A percentile compares a stretch with the other conserved stretches of the same genome.
These are phyloP conservation scores for Vigna unguiculata DNA, from an alignment of 306 rosid species.

Conservation along the genomic window DNA sequence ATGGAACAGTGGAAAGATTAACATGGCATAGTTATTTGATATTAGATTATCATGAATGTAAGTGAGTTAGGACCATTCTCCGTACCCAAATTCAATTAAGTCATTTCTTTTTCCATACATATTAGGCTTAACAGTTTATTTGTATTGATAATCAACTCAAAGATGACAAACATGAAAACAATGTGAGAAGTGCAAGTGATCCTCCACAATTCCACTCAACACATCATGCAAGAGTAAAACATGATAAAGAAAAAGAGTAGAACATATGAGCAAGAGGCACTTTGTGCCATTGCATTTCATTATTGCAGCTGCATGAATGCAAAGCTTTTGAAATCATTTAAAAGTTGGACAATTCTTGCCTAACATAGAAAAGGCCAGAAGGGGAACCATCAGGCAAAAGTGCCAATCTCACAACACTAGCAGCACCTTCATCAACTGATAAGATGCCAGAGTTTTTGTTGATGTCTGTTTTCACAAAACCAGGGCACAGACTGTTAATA, in stretches of 20 bases:
- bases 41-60: too few species aligned
- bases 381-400: conserved; percentile 38
- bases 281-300: not conserved
- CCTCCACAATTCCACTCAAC: not conserved
- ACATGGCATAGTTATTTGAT: not conserved
- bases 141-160: not conserved
- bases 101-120: too few species aligned
- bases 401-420: conserved; percentile 42
- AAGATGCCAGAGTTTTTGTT: conserved; percentile 31
- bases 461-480: conserved; percentile 51
- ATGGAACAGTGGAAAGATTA: not conserved
- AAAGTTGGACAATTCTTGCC: conserved; percentile 6
- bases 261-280: not conserved
- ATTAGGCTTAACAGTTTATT: not conserved
- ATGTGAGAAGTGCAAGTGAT: not conserved
- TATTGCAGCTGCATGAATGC: not conserved
- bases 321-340: conserved; percentile 9
- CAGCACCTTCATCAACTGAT: conserved; percentile 46
- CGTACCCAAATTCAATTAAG: too few species aligned
- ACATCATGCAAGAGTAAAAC: not conserved
- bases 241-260: not conserved
- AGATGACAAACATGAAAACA: not conserved
- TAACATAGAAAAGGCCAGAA: conserved; percentile 41
- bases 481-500: conserved; percentile 49
- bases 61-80: too few species aligned